Conservation (phyloP, 2,329 filamentous ascomycete genomes). For the Xylariaceae sp. region DNA sequence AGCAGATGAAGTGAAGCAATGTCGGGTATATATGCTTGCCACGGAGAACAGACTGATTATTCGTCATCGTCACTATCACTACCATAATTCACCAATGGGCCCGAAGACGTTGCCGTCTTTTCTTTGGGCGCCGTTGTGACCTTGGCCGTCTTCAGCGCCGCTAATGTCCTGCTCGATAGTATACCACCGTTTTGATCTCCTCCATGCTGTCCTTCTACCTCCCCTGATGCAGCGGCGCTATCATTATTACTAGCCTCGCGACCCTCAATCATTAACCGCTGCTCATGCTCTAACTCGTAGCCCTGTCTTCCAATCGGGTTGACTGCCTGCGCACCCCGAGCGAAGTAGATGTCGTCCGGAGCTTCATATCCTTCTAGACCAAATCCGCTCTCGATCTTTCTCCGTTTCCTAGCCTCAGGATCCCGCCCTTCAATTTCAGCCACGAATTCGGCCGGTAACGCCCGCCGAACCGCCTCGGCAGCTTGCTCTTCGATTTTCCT, state of each 20-base stretch:
- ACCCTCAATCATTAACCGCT: slow-evolving; percentile 63
- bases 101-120: slow-evolving; percentile 60
- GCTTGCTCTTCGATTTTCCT: slow-evolving; percentile 92
- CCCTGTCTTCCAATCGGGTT: slow-evolving; percentile 65
- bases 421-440: slow-evolving; percentile 93
- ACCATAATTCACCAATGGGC: slow-evolving; percentile 85
- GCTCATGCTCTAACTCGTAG: slow-evolving; percentile 68
- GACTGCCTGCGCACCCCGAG: slow-evolving; percentile 73
- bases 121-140: slow-evolving; percentile 62
- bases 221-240: slow-evolving; percentile 47
- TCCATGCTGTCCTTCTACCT: slow-evolving; percentile 48
- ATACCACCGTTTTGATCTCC: slow-evolving; percentile 63
- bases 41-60: slow-evolving; percentile 5
- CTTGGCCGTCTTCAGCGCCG: slow-evolving; percentile 70
- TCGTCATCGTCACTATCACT: slow-evolving; percentile 79
- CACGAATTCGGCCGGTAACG: slow-evolving; percentile 87
- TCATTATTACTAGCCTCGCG: slow-evolving; percentile 56
- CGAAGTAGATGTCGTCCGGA: slow-evolving; percentile 92
- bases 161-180: slow-evolving; percentile 81
- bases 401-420: slow-evolving; percentile 83
- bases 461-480: slow-evolving; percentile 87
- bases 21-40: slow-evolving; percentile 24
- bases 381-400: slow-evolving; percentile 88
- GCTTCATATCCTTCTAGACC: slow-evolving; percentile 91
- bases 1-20: background rate